phyloP scores from a whole-genome alignment of 176 grass and related monocot species.

The Pontederia paniculata region DNA sequence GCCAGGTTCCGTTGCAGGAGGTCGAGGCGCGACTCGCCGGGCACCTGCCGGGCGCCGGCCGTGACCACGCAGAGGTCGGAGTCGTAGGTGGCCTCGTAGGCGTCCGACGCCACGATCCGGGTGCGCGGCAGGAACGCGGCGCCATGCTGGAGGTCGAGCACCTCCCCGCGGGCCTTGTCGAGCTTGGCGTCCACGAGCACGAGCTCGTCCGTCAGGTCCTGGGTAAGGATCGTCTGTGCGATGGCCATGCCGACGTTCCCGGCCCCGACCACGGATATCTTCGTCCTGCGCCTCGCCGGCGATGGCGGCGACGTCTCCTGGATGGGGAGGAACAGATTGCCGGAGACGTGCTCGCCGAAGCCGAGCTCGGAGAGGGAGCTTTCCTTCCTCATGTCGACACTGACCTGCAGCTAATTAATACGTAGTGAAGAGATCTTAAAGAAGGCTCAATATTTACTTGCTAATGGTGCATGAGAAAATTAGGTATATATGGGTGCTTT shows the following conservation, averaged over 20 bases:
- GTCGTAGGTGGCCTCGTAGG: conserved; percentile 24
- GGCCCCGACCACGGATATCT: conserved; percentile 61
- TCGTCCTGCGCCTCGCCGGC: conserved; percentile 25
- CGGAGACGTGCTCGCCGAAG: conserved; percentile 29
- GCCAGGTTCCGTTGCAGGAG: conserved; percentile 9
- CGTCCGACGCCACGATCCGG: conserved; percentile 37
- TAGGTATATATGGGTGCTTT: too few species aligned
- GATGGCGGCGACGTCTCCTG: conserved; percentile 3
- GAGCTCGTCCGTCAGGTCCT: conserved; percentile 75
- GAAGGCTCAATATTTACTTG: too few species aligned
- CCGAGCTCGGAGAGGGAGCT: conserved; percentile 50
- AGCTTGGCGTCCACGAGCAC: conserved; percentile 68
- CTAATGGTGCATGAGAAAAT: too few species aligned
- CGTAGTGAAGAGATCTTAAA: too few species aligned
- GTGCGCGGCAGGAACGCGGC: conserved; percentile 82
- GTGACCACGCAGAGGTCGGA: conserved; percentile 65
- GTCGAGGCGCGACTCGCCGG: conserved; percentile 6
- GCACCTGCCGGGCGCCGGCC: conserved; percentile 49
- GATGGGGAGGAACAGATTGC: conserved; percentile 33
- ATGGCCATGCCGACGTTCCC: conserved; percentile 99
- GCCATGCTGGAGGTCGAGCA: conserved; percentile 93
- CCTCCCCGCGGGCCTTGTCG: conserved; percentile 79
- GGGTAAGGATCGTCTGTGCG: conserved; percentile 89
- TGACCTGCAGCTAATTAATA: too few species aligned
- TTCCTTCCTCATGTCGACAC: not conserved